These are phyloP conservation scores for Colletotrichum magnum DNA, from an alignment of 2,329 filamentous ascomycete genomes.

Conservation along the genomic window DNA sequence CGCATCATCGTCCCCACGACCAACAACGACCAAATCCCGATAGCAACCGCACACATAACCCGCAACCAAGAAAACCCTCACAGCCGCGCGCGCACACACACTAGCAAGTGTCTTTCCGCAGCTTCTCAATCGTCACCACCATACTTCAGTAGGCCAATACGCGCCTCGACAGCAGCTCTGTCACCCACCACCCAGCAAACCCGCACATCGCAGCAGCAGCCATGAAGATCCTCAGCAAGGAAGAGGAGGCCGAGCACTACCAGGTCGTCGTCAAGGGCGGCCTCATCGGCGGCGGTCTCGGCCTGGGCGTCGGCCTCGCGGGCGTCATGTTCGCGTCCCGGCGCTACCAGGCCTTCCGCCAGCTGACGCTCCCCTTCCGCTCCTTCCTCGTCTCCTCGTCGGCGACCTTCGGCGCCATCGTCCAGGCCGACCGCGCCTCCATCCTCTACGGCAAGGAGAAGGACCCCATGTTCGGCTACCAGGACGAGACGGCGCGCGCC, in stretches of 20 bases:
- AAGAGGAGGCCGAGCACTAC: conserved; percentile 93
- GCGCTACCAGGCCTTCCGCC: conserved; percentile 83
- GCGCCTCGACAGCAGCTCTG: background rate
- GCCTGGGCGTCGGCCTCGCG: conserved; percentile 75
- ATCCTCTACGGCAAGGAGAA: conserved; percentile 76
- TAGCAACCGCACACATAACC: too few relatives aligned
- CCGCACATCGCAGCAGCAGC: conserved; percentile 52
- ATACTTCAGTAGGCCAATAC: conserved; percentile 5
- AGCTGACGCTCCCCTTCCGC: conserved; percentile 89
- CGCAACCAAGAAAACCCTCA: conserved; percentile 6
- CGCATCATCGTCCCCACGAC: conserved; percentile 25
- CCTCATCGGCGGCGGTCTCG: conserved; percentile 77
- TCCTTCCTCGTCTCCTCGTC: conserved; percentile 88
- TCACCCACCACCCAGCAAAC: background rate
- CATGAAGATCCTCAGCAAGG: conserved; percentile 97
- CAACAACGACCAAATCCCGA: conserved; percentile 21
- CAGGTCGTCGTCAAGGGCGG: conserved; percentile 84
- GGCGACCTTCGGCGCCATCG: conserved; percentile 89
- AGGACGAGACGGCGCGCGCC: conserved; percentile 72
- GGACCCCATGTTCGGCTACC: conserved; percentile 78
- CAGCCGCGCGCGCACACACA: conserved; percentile 19
- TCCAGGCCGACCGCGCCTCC: conserved; percentile 82
- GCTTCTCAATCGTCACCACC: conserved; percentile 7
- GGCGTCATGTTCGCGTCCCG: conserved; percentile 78
- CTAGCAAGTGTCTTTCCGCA: conserved; percentile 2